Conservation (phyloP, 2,329 filamentous ascomycete species). For the Helotiales sp. region DNA sequence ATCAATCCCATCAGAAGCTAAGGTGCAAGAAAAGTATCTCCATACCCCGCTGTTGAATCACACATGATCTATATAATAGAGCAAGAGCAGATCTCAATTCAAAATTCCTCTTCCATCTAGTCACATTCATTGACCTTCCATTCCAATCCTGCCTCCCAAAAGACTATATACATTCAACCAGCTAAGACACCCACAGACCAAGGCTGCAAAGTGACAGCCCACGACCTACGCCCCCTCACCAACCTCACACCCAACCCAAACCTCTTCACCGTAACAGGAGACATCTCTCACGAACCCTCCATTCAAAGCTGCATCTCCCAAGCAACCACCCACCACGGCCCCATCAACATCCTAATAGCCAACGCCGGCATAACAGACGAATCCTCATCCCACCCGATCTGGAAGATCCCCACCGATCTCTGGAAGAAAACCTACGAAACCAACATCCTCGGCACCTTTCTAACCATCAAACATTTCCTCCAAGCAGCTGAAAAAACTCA, state of each 20-base stretch:
- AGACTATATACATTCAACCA: too few species aligned
- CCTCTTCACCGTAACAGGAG: constrained; percentile 45
- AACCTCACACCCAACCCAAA: constrained; percentile 33
- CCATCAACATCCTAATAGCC: constrained; percentile 52
- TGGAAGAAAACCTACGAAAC: constrained; percentile 52
- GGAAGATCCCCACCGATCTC: constrained; percentile 49
- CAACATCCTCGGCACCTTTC: constrained; percentile 52
- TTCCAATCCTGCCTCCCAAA: too few species aligned
- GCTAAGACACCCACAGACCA: constrained; percentile 29
- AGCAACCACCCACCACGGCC: constrained; percentile 46
- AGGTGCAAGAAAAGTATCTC: too few species aligned
- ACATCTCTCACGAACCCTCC: constrained; percentile 48
- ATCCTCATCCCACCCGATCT: constrained; percentile 48
- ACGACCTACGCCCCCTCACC: constrained; percentile 44
- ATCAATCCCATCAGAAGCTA: too few species aligned
- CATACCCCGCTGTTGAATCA: too few species aligned
- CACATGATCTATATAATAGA: too few species aligned
- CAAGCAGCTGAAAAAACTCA: constrained; percentile 41
- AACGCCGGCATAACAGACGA: constrained; percentile 55
- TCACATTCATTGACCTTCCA: too few species aligned
- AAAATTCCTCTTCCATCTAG: too few species aligned
- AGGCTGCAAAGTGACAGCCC: constrained; percentile 55
- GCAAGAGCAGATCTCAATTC: too few species aligned
- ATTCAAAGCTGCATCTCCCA: constrained; percentile 42
- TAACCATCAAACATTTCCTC: constrained; percentile 57